Conservation (phyloP, 2,329 filamentous ascomycete genomes). For the Alternaria metachromatica region DNA sequence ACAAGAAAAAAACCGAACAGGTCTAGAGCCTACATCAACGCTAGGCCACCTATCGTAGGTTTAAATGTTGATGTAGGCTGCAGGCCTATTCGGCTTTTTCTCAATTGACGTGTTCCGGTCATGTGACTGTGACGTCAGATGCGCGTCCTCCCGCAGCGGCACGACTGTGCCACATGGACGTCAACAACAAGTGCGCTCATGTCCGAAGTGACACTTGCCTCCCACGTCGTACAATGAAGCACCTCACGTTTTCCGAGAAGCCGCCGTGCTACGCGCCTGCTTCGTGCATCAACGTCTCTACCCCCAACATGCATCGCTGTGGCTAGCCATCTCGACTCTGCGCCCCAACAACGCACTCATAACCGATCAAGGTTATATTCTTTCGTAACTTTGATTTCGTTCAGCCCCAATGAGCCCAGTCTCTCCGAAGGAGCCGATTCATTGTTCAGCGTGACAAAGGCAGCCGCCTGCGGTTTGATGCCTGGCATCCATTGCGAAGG, state of each 20-base stretch:
- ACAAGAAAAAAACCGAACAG: too few relatives aligned
- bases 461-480: conserved; percentile 17
- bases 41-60: too few relatives aligned
- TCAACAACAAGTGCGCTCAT: neutral
- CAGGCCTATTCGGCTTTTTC: too few relatives aligned
- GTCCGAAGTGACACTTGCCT: neutral
- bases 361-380: conserved; percentile 26
- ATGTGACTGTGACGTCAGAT: neutral
- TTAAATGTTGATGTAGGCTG: too few relatives aligned
- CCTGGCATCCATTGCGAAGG: conserved; percentile 23
- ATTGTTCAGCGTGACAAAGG: conserved; percentile 26
- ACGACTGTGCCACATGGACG: neutral
- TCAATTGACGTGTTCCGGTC: too few relatives aligned
- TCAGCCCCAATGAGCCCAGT: conserved; percentile 11
- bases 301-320: neutral
- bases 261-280: neutral
- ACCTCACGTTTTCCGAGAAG: neutral
- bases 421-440: conserved; percentile 17
- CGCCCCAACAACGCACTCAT: conserved; percentile 4
- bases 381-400: conserved; percentile 29
- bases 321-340: neutral
- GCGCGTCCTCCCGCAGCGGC: neutral
- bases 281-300: neutral
- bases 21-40: too few relatives aligned
- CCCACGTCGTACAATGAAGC: neutral